These are phyloP conservation scores for Ogataea ramenticola DNA, from an alignment of 805 yeast genomes.

Conservation along the genomic window DNA sequence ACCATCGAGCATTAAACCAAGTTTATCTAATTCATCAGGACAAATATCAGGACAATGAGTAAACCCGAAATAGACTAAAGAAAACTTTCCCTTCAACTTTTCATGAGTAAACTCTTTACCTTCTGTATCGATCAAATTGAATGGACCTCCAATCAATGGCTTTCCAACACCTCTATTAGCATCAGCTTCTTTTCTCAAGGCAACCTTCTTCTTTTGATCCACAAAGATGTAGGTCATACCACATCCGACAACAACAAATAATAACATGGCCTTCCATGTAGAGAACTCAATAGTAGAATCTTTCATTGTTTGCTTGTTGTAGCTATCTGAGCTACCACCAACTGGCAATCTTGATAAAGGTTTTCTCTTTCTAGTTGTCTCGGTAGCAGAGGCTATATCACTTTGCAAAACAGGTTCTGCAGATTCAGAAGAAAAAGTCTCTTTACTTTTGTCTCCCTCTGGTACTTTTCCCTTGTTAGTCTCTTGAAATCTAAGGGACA, in stretches of 20 bases:
- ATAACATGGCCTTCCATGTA: conserved; percentile 74
- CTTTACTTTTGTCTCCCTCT: neutral
- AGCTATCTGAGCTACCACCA: conserved; percentile 44
- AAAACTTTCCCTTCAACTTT: conserved; percentile 69
- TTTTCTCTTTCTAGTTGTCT: conserved; percentile 41
- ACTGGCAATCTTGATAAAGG: conserved; percentile 67
- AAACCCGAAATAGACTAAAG: conserved; percentile 90
- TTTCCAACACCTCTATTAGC: conserved; percentile 84
- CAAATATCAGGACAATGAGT: conserved; percentile 98
- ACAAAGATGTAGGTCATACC: conserved; percentile 65
- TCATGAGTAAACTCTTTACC: conserved; percentile 72
- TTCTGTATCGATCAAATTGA: conserved; percentile 61
- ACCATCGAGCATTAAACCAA: conserved; percentile 63
- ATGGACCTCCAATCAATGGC: conserved; percentile 90
- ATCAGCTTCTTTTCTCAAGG: conserved; percentile 72
- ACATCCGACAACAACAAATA: conserved; percentile 65
- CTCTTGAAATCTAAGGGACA: neutral
- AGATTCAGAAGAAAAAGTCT: neutral
- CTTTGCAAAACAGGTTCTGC: neutral
- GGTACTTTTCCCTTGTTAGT: neutral
- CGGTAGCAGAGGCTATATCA: neutral
- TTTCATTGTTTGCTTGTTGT: conserved; percentile 20
- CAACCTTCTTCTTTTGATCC: conserved; percentile 68
- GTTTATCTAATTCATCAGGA: conserved; percentile 93
- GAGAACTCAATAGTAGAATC: conserved; percentile 57